Evolutionary conservation across 306 rosid genomes (phyloP).

Genomic region (Cucurbita pepo): DNA sequence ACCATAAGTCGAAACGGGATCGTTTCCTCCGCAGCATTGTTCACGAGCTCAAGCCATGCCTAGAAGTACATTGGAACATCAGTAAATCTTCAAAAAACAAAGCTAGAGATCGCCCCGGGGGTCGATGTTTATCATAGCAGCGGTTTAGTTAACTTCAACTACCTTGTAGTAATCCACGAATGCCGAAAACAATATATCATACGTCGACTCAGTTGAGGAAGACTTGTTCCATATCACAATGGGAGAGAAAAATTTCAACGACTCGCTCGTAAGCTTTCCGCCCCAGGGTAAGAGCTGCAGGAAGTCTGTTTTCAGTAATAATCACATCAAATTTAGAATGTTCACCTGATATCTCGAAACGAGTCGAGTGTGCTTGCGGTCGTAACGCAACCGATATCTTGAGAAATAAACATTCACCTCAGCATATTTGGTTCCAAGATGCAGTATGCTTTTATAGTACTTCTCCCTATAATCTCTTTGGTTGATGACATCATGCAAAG

Average conservation of each 20-base stretch:
- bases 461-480: conserved; percentile 52
- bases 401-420: conserved; percentile 32
- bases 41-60: conserved; percentile 64
- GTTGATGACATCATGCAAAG: conserved; percentile 64
- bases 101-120: not conserved
- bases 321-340: conserved; percentile 19
- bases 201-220: conserved; percentile 35
- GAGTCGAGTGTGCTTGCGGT: not conserved
- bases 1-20: conserved; percentile 24
- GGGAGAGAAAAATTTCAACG: conserved; percentile 71
- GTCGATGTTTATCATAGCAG: not conserved
- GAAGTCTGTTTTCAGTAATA: conserved; percentile 46
- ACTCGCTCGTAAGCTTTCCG: conserved; percentile 89
- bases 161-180: conserved; percentile 88
- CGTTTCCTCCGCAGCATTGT: conserved; percentile 33
- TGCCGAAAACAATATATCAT: conserved; percentile 53
- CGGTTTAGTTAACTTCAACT: not conserved
- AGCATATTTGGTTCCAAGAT: conserved; percentile 59
- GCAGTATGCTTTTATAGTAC: conserved; percentile 53
- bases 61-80: conserved; percentile 7
- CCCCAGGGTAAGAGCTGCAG: conserved; percentile 98
- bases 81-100: not conserved
- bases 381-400: not conserved
- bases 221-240: conserved; percentile 93
- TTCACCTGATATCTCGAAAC: too few relatives aligned